Conservation (phyloP, 2,329 filamentous ascomycete genomes). For the Nannizzia gypsea region DNA sequence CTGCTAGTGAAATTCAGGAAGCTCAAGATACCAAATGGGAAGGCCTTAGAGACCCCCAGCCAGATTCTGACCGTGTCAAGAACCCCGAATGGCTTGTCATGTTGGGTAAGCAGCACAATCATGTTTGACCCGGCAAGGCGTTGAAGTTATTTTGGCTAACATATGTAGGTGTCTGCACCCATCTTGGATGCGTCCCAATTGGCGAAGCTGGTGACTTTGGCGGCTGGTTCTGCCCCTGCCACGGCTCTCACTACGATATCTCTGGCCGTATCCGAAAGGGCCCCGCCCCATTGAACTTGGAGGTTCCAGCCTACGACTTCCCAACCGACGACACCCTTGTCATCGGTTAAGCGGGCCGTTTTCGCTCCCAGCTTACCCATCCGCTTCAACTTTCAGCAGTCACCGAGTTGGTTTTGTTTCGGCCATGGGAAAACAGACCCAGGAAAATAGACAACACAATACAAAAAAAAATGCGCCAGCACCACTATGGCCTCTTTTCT, state of each 20-base stretch:
- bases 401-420: not conserved
- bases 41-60: slow-evolving; percentile 77
- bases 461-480: not conserved
- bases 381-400: not conserved
- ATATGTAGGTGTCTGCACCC: slow-evolving; percentile 79
- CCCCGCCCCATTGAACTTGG: slow-evolving; percentile 92
- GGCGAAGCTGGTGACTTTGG: slow-evolving; percentile 96
- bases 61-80: slow-evolving; percentile 87
- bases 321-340: slow-evolving; percentile 76
- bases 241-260: slow-evolving; percentile 99
- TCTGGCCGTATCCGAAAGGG: slow-evolving; percentile 96
- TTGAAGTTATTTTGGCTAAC: not conserved
- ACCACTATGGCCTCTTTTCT: not conserved
- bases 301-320: slow-evolving; percentile 88
- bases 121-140: slow-evolving; percentile 16
- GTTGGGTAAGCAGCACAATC: slow-evolving; percentile 54
- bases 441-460: not conserved
- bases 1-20: slow-evolving; percentile 81
- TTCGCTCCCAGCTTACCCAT: not conserved
- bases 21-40: slow-evolving; percentile 79
- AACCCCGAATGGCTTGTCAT: slow-evolving; percentile 98
- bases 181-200: slow-evolving; percentile 97
- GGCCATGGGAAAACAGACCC: not conserved
- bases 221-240: slow-evolving; percentile 99
- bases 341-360: slow-evolving; percentile 61